Evolutionary conservation across 2,329 filamentous ascomycete species (phyloP).

Genomic region (Cladosporium cucumerinum): DNA sequence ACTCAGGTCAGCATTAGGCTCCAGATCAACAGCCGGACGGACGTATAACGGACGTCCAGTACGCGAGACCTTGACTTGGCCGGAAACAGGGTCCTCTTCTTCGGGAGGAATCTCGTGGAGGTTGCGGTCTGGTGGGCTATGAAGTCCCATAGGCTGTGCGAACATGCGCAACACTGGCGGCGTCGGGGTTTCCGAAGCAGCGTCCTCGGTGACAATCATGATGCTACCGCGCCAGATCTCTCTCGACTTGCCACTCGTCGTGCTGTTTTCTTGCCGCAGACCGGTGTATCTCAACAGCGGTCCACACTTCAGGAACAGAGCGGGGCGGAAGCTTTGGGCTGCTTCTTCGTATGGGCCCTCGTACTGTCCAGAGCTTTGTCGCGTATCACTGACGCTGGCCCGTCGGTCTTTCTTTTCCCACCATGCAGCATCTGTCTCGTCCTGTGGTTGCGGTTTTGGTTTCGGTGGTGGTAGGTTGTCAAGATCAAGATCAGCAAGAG

Average conservation of each 20-base stretch:
- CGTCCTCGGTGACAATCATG: constrained; percentile 91
- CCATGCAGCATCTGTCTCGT: constrained; percentile 54
- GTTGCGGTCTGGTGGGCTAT: constrained; percentile 74
- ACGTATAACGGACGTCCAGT: constrained; percentile 85
- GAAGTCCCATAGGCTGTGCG: constrained; percentile 76
- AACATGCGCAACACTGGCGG: constrained; percentile 78
- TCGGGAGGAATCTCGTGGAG: constrained; percentile 65
- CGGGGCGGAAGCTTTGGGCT: constrained; percentile 72
- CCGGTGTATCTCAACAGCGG: constrained; percentile 88
- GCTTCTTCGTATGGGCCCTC: constrained; percentile 65
- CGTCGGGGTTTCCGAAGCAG: constrained; percentile 77
- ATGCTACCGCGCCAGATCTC: constrained; percentile 88
- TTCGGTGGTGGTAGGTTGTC: constrained; percentile 25
- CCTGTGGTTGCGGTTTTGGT: constrained; percentile 2
- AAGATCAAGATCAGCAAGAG: constrained; percentile 43
- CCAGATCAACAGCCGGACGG: constrained; percentile 80
- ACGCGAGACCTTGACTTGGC: constrained; percentile 79
- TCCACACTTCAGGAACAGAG: constrained; percentile 82
- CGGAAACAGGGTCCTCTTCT: constrained; percentile 85
- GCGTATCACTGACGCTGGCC: constrained; percentile 21
- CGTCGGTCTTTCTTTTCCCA: constrained; percentile 55
- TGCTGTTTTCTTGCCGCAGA: constrained; percentile 58
- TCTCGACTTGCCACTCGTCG: constrained; percentile 38
- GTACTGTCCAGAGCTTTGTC: constrained; percentile 41
- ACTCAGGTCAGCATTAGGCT: constrained; percentile 75